These are phyloP conservation scores for Syzygium grande DNA, from an alignment of 345 rosid species.

Conservation along the genomic window DNA sequence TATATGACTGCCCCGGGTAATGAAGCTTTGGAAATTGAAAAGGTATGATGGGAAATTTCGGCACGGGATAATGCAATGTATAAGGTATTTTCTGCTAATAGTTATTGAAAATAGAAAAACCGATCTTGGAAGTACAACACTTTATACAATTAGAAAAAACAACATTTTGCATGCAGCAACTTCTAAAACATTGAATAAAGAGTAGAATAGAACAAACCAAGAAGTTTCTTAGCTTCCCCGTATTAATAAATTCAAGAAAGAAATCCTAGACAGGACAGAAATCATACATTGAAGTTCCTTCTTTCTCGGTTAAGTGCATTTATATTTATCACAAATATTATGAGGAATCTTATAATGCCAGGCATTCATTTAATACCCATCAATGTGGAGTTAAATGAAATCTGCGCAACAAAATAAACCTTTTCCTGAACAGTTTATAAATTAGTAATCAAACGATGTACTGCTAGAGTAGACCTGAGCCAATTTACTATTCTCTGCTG, in stretches of 20 bases:
- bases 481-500: constrained; percentile 62
- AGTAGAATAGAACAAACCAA: background rate
- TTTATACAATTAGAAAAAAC: background rate
- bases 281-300: background rate
- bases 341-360: background rate
- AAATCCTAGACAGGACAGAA: background rate
- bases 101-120: background rate
- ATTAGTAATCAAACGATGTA: background rate
- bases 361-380: background rate
- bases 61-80: background rate
- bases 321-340: background rate
- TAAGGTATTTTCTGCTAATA: background rate
- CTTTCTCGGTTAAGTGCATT: background rate
- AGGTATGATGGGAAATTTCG: background rate
- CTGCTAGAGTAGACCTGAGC: constrained; percentile 56
- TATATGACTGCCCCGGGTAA: background rate
- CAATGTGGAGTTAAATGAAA: background rate
- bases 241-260: background rate
- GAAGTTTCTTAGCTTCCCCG: background rate
- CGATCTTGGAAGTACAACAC: background rate
- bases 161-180: background rate
- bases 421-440: background rate
- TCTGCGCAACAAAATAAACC: background rate
- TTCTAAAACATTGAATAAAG: background rate
- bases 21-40: background rate